Base-by-base conservation (phyloP, 805 yeast species). In the Candida tallmaniae region DNA sequence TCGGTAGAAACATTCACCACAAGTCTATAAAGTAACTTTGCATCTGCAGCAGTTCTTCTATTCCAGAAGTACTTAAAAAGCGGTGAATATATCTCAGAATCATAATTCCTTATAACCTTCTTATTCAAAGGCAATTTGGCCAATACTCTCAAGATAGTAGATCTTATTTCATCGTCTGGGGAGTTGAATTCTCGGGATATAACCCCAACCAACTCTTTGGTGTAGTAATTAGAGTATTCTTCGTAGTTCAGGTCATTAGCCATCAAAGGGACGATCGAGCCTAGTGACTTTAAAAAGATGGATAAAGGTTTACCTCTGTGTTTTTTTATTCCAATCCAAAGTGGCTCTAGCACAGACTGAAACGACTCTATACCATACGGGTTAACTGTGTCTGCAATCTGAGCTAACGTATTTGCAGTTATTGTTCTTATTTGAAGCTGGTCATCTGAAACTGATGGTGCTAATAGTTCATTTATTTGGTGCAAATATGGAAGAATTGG, bases 361-460 rank as follows among this genome's bases (percentile, higher is more conserved):
- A 90, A 89, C 0, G 90, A 77, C 47, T 86, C 96, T 36, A 85
- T 82, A 29, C 97, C 98, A 58, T 83, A 86, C 0, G 97, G 97
- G 15, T 76, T 68, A 4, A 87, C 75, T 6, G 85, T 79, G 32
- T 84, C 89, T 0, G 97, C 97, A 22, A 90, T 56, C 1, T 80
- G 73, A 0, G 89, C 64, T 2, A 89, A 50, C 0, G 96, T 79
- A 23, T 70, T 62, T 0, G 95, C 95, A 0, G 95, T 69, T 9
- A 78, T 69, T 2, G 75, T 73, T 36, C 94, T 65, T 0, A 88
- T 83, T 28, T 73, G 77, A 9, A 76, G 51, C 37, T 81, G 80
- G 32, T 79, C 85, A 57, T 87, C 96, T 0, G 63, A 60, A 12
- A 90, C 47, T 0, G 81, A 74, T 1, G 72, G 73, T 1, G 60